Percentiles rank a stretch among this genome's conserved stretches.
These are phyloP conservation scores for Neurospora sp. DNA, from an alignment of 495 filamentous ascomycete species.

Conservation along the genomic window DNA sequence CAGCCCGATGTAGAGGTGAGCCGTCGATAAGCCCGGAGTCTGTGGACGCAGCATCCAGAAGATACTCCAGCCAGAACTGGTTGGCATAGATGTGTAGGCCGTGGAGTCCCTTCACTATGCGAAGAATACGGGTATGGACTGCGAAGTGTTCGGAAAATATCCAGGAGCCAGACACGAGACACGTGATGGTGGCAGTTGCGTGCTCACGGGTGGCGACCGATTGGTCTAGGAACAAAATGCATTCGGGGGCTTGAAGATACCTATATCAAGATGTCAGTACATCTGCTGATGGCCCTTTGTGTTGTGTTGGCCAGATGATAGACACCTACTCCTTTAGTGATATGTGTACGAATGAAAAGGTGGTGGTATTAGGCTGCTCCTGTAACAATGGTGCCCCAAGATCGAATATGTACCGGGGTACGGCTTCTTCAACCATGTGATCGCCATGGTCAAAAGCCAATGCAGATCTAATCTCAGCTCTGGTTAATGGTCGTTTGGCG, in stretches of 20 bases:
- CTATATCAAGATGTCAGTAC: background rate
- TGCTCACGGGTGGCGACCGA: slow-evolving; percentile 4
- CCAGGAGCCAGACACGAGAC: slow-evolving; percentile 8
- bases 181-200: slow-evolving; percentile 9
- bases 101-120: background rate
- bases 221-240: slow-evolving; percentile 5
- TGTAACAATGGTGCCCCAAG: slow-evolving; percentile 20
- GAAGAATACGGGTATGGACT: background rate
- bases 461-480: slow-evolving; percentile 16
- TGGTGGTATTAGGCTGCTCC: slow-evolving; percentile 13
- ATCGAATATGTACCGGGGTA: slow-evolving; percentile 21
- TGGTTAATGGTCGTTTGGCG: slow-evolving; percentile 18
- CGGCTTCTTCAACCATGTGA: background rate
- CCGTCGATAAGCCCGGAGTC: background rate
- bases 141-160: background rate
- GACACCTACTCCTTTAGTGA: slow-evolving; percentile 24
- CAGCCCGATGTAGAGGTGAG: background rate
- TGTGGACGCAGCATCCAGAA: background rate
- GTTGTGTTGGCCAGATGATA: background rate
- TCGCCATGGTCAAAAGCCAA: slow-evolving; percentile 14
- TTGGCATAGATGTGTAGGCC: background rate
- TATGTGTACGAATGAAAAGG: slow-evolving; percentile 20
- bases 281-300: background rate
- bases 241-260: slow-evolving; percentile 12
- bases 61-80: background rate